phyloP scores from a whole-genome alignment of 1,284 basidiomycete genomes.

The Mycosarcoma mackinlayi region DNA sequence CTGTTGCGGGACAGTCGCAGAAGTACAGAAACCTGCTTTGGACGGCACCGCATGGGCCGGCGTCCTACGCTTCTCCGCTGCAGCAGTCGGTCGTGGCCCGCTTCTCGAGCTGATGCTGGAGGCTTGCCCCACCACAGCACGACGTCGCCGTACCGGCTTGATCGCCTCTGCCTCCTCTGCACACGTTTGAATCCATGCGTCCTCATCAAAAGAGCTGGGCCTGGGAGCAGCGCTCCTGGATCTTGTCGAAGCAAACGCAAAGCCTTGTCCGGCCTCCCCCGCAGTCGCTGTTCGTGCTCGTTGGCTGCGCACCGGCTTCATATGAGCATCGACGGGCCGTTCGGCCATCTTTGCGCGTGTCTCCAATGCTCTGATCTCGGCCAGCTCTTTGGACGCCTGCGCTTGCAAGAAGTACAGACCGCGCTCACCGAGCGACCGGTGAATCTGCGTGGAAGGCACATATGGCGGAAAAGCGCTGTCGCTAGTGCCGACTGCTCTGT shows the following conservation, averaged over 20 bases:
- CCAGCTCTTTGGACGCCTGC: constrained; percentile 61
- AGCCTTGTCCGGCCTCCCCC: not conserved
- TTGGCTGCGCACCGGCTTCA: constrained; percentile 2
- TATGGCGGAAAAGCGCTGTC: constrained; percentile 42
- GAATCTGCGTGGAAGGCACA: constrained; percentile 50
- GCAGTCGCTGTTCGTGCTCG: constrained; percentile 7
- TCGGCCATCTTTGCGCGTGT: constrained; percentile 49
- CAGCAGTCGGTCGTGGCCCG: constrained; percentile 1
- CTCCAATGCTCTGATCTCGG: constrained; percentile 64
- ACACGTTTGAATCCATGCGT: constrained; percentile 46
- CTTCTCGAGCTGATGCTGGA: constrained; percentile 8
- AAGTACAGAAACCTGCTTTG: constrained; percentile 21
- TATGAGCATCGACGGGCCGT: constrained; percentile 7
- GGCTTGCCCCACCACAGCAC: not conserved
- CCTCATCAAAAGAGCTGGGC: constrained; percentile 22
- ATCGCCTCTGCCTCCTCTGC: constrained; percentile 30
- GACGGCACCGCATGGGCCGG: constrained; percentile 19
- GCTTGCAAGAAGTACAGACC: constrained; percentile 65
- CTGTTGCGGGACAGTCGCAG: not conserved
- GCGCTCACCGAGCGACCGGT: constrained; percentile 59
- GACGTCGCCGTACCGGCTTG: constrained; percentile 13
- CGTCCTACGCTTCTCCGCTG: not conserved
- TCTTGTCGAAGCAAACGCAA: constrained; percentile 13
- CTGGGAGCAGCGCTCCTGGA: constrained; percentile 11
- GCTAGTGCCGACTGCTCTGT: not conserved